Percentiles rank a stretch among this genome's conserved stretches.
Evolutionary conservation across 2,329 filamentous ascomycete species (phyloP).

Genomic region (Domatiomyces catenatus): DNA sequence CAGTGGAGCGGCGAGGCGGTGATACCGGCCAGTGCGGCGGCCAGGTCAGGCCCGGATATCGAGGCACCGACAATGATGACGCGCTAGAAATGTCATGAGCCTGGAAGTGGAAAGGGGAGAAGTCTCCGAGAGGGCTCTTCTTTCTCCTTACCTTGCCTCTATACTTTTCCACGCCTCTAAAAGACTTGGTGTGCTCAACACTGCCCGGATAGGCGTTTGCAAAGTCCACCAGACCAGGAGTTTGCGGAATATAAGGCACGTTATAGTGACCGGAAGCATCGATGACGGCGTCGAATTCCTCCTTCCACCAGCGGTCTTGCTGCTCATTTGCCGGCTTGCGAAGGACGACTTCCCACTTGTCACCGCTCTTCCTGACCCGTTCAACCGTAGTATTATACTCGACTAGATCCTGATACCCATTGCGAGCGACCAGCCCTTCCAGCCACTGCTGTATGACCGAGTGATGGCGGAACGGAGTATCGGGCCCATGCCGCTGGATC

Average conservation of each 20-base stretch:
- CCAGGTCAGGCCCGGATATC: conserved; percentile 49
- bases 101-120: background rate
- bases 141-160: conserved; percentile 18
- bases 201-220: conserved; percentile 25
- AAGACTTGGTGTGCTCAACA: conserved; percentile 33
- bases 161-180: conserved; percentile 26
- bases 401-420: conserved; percentile 33
- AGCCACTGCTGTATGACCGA: conserved; percentile 40
- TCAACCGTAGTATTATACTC: conserved; percentile 45
- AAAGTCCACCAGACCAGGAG: conserved; percentile 30
- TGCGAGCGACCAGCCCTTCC: conserved; percentile 38
- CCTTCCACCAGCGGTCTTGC: conserved; percentile 45
- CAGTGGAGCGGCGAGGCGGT: conserved; percentile 36
- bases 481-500: background rate
- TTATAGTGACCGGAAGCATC: conserved; percentile 46
- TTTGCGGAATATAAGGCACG: conserved; percentile 39
- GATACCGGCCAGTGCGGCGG: conserved; percentile 35
- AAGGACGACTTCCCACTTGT: background rate
- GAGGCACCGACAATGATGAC: conserved; percentile 49
- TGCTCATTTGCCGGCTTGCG: conserved; percentile 13
- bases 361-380: conserved; percentile 35
- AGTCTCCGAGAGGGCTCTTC: conserved; percentile 16
- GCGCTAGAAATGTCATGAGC: conserved; percentile 23
- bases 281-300: conserved; percentile 46
- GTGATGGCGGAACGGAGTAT: conserved; percentile 42